Evolutionary conservation across 192 early-diverging fungal species (phyloP).

Genomic region (Rhizophagus prolifer): DNA sequence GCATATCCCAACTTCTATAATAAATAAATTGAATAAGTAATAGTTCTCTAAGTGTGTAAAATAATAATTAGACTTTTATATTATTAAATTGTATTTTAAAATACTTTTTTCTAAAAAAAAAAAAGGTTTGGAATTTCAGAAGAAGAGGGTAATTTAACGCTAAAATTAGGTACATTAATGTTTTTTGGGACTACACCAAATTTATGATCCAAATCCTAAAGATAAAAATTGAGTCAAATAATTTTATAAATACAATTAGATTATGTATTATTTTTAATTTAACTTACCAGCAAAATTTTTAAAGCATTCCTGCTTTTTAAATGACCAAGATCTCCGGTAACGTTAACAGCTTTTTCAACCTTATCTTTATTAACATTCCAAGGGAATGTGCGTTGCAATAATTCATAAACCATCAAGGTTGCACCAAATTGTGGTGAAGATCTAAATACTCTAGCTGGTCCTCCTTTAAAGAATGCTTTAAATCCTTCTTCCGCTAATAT

Average conservation of each 20-base stretch:
- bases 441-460: constrained; percentile 86
- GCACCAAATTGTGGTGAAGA: constrained; percentile 97
- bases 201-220: constrained; percentile 27
- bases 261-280: neutral
- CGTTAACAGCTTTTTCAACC: constrained; percentile 28
- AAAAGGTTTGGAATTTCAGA: neutral
- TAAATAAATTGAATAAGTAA: too few relatives aligned
- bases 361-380: constrained; percentile 38
- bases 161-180: neutral
- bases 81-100: too few relatives aligned
- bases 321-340: constrained; percentile 36
- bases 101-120: neutral
- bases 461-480: constrained; percentile 96
- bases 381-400: constrained; percentile 72
- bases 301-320: constrained; percentile 55
- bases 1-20: too few relatives aligned
- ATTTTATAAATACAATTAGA: neutral
- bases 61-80: too few relatives aligned
- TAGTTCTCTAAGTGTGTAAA: too few relatives aligned
- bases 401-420: constrained; percentile 92
- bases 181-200: constrained; percentile 22
- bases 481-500: constrained; percentile 91
- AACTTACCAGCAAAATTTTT: constrained; percentile 50
- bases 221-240: neutral
- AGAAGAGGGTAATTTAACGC: neutral